A percentile compares a stretch with the other conserved stretches of the same genome.
Evolutionary conservation across 2,329 filamentous ascomycete species (phyloP).

Genomic region (Didymella arachidicola): DNA sequence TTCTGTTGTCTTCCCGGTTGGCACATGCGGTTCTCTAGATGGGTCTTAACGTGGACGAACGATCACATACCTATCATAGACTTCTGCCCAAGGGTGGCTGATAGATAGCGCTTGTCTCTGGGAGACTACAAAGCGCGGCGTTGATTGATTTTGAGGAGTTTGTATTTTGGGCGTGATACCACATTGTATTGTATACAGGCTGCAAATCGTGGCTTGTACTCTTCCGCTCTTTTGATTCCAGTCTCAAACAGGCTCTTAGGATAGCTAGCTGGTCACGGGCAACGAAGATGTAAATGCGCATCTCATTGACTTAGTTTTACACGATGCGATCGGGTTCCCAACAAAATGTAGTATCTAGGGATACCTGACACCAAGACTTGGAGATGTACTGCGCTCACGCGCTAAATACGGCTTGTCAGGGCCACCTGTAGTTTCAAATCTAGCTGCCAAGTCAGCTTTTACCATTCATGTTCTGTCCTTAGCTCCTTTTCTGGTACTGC

Average conservation of each 20-base stretch:
- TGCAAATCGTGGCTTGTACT: constrained; percentile 30
- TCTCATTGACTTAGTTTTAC: constrained; percentile 1
- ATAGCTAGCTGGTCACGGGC: constrained; percentile 7
- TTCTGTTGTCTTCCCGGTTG: constrained; percentile 29
- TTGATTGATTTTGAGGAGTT: constrained; percentile 30
- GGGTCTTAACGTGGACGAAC: background rate
- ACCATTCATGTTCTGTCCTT: background rate
- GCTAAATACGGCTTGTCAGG: constrained; percentile 6
- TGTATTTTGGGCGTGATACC: constrained; percentile 33
- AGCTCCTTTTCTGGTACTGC: background rate
- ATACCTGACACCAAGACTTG: constrained; percentile 6
- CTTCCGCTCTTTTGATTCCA: constrained; percentile 25
- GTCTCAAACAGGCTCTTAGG: constrained; percentile 5
- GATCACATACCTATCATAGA: constrained; percentile 1
- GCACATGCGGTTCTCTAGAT: constrained; percentile 29
- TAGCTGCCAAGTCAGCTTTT: constrained; percentile 9
- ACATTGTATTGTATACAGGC: constrained; percentile 37
- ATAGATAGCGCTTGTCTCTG: constrained; percentile 19
- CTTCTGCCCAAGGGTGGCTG: background rate
- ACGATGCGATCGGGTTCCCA: constrained; percentile 2
- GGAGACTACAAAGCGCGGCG: constrained; percentile 37
- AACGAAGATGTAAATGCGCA: background rate
- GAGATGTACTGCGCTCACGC: constrained; percentile 18
- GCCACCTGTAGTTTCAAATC: constrained; percentile 9
- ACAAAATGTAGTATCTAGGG: constrained; percentile 11